A percentile compares a stretch with the other conserved stretches of the same genome.
phyloP scores from a whole-genome alignment of 768 basidiomycete species.

The Xerocomus potaroensis region DNA sequence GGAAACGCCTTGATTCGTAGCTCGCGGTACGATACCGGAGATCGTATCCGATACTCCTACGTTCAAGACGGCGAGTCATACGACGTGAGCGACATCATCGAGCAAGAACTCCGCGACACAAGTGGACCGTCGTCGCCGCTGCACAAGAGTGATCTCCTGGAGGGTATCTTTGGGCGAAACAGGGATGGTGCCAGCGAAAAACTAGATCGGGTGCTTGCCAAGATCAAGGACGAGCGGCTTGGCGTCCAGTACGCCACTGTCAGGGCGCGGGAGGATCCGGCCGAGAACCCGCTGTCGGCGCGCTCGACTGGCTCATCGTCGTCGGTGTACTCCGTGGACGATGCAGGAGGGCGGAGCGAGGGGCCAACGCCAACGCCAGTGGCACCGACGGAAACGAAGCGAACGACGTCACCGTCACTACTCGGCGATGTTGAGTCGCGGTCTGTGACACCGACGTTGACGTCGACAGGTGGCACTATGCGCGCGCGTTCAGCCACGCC shows the following conservation, averaged over 20 bases:
- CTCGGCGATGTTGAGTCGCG: slow-evolving; percentile 21
- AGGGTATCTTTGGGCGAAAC: slow-evolving; percentile 57
- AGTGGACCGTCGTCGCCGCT: slow-evolving; percentile 25
- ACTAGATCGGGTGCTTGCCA: slow-evolving; percentile 68
- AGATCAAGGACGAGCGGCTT: slow-evolving; percentile 63
- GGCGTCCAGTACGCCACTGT: slow-evolving; percentile 26
- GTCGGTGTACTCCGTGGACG: slow-evolving; percentile 59
- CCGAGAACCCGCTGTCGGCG: slow-evolving; percentile 27
- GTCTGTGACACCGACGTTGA: slow-evolving; percentile 25
- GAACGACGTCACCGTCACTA: slow-evolving; percentile 19
- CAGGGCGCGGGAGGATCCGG: slow-evolving; percentile 6
- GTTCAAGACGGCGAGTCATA: slow-evolving; percentile 89
- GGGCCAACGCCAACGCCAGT: slow-evolving; percentile 32
- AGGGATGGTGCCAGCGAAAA: slow-evolving; percentile 62
- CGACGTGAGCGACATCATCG: slow-evolving; percentile 91
- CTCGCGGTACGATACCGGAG: slow-evolving; percentile 64
- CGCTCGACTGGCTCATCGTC: slow-evolving; percentile 31
- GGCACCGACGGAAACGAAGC: slow-evolving; percentile 12
- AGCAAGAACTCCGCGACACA: slow-evolving; percentile 76
- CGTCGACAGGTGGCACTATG: slow-evolving; percentile 1
- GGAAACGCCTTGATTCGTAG: slow-evolving; percentile 85
- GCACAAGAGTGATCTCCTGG: slow-evolving; percentile 58
- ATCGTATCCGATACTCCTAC: slow-evolving; percentile 88
- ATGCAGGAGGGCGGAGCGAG: slow-evolving; percentile 17
- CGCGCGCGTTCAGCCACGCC: slow-evolving; percentile 27